Base-by-base conservation (phyloP, 2,329 filamentous ascomycete genomes). In the Colletotrichum paranaense region DNA sequence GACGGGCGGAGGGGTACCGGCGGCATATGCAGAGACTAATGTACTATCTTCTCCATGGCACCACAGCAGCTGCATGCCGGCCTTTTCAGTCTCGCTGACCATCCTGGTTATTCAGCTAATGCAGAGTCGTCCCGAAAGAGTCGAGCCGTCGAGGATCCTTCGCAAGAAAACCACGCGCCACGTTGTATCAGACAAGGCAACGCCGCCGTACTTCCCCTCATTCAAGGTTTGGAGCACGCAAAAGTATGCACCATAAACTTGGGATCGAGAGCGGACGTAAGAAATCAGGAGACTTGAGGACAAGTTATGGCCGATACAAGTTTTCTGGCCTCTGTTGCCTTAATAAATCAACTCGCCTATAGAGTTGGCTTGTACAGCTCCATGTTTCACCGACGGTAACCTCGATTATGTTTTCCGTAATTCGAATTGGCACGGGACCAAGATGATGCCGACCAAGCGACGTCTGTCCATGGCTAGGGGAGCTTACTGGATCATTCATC, bases 1-100 rank as follows among this genome's bases (percentile, higher is more conserved):
- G 24, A 52, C 24, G 4, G 46, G 46, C 35, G 56, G 53, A 62
- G 28, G 28, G 60, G 49, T 22, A 55, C 26, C 42, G 46, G 35
- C 49, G 56, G 46, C 49, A 58, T 62, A 69, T 69, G 55, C 56
- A 62, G 67, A 26, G 32, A 49, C 60, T 42, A 32, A 63, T 53
- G 67, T 71, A 62, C 71, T 73, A 71, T 62, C 46, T 24, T 62
- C 35, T 16, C 60, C 67, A 38, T 66, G 71, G 67, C 38, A 73
- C 62, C 46, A 70, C 28, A 56, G 28, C 35, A 49, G 59, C 71
- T 73, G 67, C 67, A 71, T 38, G 67, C 32, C 46, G 32, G 66
- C 46, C 26, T 62, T 62, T 66, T 35, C 19, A 73, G 71, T 56
- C 55, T 70, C 42, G 60, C 67, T 71, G 71, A 62, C 60, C 60